Conservation (phyloP, 2,329 filamentous ascomycete genomes). For the Aspergillus sclerotialis region DNA sequence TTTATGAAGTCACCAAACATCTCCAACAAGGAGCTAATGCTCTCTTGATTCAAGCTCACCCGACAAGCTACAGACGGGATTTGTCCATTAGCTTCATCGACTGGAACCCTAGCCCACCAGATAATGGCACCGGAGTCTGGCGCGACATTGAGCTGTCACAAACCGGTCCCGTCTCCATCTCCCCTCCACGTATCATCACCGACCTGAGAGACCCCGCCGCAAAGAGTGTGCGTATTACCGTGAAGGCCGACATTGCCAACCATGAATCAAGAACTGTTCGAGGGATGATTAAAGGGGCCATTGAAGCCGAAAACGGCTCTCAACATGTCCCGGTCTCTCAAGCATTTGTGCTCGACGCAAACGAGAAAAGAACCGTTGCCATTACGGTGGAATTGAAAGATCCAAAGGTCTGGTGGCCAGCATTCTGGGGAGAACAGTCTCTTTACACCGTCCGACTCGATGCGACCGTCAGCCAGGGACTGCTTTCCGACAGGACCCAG, state of each 20-base stretch:
- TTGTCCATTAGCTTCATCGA: constrained; percentile 55
- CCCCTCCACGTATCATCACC: constrained; percentile 40
- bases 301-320: constrained; percentile 10
- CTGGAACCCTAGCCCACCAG: constrained; percentile 56
- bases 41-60: constrained; percentile 48
- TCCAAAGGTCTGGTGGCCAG: constrained; percentile 56
- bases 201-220: constrained; percentile 32
- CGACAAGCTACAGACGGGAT: constrained; percentile 54
- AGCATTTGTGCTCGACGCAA: constrained; percentile 31
- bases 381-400: constrained; percentile 34
- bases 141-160: constrained; percentile 50
- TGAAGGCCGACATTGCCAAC: constrained; percentile 33
- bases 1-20: constrained; percentile 47
- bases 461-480: constrained; percentile 12
- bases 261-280: constrained; percentile 15
- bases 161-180: constrained; percentile 45
- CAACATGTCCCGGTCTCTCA: constrained; percentile 19
- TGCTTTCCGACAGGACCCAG: constrained; percentile 27
- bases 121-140: constrained; percentile 60
- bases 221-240: constrained; percentile 32
- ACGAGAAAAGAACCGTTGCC: constrained; percentile 32
- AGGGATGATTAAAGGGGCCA: constrained; percentile 16
- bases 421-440: constrained; percentile 51
- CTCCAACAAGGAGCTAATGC: constrained; percentile 41
- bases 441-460: constrained; percentile 39